Percentiles rank a stretch among this genome's conserved stretches.
Conservation (phyloP, 306 rosid genomes). For the Cotoneaster glaucophyllus region DNA sequence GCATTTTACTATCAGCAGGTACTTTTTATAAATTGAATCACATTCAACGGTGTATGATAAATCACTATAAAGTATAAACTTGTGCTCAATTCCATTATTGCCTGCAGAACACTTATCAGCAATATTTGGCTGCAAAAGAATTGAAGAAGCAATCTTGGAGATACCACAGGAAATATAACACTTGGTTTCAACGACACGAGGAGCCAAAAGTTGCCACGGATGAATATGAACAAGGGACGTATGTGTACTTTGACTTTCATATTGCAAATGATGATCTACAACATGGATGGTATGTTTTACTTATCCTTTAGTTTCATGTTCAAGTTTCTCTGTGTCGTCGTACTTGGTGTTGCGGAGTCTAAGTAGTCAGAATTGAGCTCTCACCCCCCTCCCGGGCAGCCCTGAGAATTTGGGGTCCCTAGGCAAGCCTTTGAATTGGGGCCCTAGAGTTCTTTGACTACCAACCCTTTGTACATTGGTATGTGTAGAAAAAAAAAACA, state of each 20-base stretch:
- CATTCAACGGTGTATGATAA: not conserved
- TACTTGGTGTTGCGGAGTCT: not conserved
- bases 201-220: constrained; percentile 99
- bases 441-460: too few relatives aligned
- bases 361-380: too few relatives aligned
- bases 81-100: constrained; percentile 8
- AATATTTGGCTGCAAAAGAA: constrained; percentile 96
- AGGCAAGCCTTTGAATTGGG: too few relatives aligned
- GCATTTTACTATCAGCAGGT: constrained; percentile 98
- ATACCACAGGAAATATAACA: constrained; percentile 87
- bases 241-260: constrained; percentile 92
- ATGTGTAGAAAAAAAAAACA: too few relatives aligned
- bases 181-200: constrained; percentile 98
- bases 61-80: constrained; percentile 16
- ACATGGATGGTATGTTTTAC: constrained; percentile 79
- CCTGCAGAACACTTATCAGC: constrained; percentile 88
- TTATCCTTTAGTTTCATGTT: not conserved
- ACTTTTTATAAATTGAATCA: constrained; percentile 6
- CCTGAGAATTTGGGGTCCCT: too few relatives aligned
- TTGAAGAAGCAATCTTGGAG: constrained; percentile 99
- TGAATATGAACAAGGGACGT: constrained; percentile 95
- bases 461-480: too few relatives aligned
- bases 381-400: too few relatives aligned
- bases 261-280: constrained; percentile 75
- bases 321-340: constrained; percentile 1